A percentile compares a stretch with the other conserved stretches of the same genome.
phyloP scores from a whole-genome alignment of 106 monocot species.

The Posidonia australis region DNA sequence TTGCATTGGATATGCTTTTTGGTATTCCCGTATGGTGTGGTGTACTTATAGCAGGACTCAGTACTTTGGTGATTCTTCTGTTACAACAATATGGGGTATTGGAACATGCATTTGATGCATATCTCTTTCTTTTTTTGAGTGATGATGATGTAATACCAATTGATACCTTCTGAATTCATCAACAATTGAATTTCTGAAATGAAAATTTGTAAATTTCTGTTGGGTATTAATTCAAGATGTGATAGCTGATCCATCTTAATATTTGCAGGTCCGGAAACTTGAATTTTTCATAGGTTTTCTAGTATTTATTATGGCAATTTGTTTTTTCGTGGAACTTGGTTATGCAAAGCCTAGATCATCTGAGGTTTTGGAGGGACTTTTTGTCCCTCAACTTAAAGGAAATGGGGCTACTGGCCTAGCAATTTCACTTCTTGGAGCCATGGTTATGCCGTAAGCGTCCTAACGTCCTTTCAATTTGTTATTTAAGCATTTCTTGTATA shows the following conservation, averaged over 20 bases:
- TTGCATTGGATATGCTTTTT: conserved; percentile 93
- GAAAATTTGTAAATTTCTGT: background rate
- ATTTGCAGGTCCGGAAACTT: conserved; percentile 77
- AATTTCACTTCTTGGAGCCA: conserved; percentile 90
- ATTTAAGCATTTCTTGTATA: background rate
- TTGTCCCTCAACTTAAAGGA: conserved; percentile 92
- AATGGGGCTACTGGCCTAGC: conserved; percentile 89
- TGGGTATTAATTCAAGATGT: background rate
- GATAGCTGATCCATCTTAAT: background rate
- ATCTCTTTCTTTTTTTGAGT: background rate
- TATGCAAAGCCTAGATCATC: conserved; percentile 69
- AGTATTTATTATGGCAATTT: conserved; percentile 62
- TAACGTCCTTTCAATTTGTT: conserved; percentile 4
- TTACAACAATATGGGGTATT: conserved; percentile 97
- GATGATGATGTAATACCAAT: background rate
- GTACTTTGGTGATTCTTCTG: conserved; percentile 70
- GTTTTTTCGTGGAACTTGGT: conserved; percentile 70
- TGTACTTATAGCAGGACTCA: conserved; percentile 81
- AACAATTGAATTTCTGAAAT: background rate
- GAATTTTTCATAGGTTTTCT: conserved; percentile 79
- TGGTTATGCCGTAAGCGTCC: conserved; percentile 97
- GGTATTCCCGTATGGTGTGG: conserved; percentile 82
- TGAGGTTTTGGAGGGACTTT: conserved; percentile 70
- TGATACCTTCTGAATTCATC: background rate
- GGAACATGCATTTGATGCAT: conserved; percentile 4